Conservation (phyloP, 2,329 filamentous ascomycete genomes). For the Xylaria sp. region DNA sequence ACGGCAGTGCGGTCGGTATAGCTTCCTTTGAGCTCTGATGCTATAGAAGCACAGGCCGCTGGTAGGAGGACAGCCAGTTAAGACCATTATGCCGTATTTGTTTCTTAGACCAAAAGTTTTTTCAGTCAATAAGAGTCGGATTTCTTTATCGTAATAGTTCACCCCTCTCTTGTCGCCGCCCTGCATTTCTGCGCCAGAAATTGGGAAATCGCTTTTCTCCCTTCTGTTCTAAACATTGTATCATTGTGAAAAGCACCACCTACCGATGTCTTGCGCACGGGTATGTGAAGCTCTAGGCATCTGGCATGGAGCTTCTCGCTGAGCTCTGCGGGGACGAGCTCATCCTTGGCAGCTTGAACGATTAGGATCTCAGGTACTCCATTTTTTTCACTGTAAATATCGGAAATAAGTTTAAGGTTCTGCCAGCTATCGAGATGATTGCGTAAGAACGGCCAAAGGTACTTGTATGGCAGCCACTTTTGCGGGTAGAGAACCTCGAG, state of each 20-base stretch:
- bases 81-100: no score
- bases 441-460: conserved; percentile 75
- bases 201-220: conserved; percentile 51
- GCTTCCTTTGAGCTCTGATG: background rate
- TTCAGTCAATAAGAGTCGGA: background rate
- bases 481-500: conserved; percentile 75
- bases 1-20: background rate
- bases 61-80: background rate
- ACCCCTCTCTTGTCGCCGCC: background rate
- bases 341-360: conserved; percentile 62
- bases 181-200: conserved; percentile 45
- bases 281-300: conserved; percentile 55
- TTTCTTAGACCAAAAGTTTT: no score
- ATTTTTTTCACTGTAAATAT: conserved; percentile 33
- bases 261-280: conserved; percentile 52
- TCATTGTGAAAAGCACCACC: conserved; percentile 62
- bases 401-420: conserved; percentile 54
- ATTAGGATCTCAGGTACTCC: conserved; percentile 52
- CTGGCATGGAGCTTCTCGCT: conserved; percentile 52
- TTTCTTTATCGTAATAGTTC: background rate
- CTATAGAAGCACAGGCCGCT: background rate
- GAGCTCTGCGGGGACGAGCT: conserved; percentile 61
- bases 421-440: conserved; percentile 63
- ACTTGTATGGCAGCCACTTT: conserved; percentile 78
- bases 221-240: conserved; percentile 54